Base-by-base conservation (phyloP, 352 stramenopile genomes). In the Phytophthora sansomeana region DNA sequence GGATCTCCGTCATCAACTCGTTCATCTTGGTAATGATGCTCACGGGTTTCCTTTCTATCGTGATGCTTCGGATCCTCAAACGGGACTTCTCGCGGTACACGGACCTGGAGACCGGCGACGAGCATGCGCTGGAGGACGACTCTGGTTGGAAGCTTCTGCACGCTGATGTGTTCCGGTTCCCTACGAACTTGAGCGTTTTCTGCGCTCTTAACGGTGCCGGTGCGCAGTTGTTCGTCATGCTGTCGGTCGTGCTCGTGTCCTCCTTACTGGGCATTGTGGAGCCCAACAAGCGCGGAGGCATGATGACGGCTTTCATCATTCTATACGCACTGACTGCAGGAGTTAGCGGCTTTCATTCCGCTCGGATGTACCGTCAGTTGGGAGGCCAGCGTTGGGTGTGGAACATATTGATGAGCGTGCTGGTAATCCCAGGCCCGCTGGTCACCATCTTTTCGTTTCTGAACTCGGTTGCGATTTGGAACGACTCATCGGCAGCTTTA, bases 1-100 rank as follows among this genome's bases (percentile, higher is more conserved):
- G 97, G 97, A 90, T 99, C 43, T 98, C 92, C 16, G 98, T 99
- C 72, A 98, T 99, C 79, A 99, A 99, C 73, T 98, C 95, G 60
- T 98, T 99, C 64, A 96, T 99, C 29, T 80, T 99, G 36, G 97
- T 99, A 8, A 88, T 99, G 65, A 90, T 99, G 53, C 85, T 99
- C n/a, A 98, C 93, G 9, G 91, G 87, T 3, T 99, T 99, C 66
- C 81, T 99, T 47, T 94, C 91, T 21, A 98, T 99, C 58, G 98
- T 99, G 64, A 91, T 99, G 77, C 83, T 99, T 72, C 88, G 97
- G 48, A 97, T 99, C 21, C 88, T 99, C 59, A 99, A 98, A 74
- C 98, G 98, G 59, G 97, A 99, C 75, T 99, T 99, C 64, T 96
- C 95, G n/a, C 85, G 92, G 10, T 99, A 99, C 78, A 98, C 98